Evolutionary conservation across 148 eudicot species (phyloP), one percentile per base, ranked within the genome.

Genomic region (Vaccinium darrowii): DNA sequence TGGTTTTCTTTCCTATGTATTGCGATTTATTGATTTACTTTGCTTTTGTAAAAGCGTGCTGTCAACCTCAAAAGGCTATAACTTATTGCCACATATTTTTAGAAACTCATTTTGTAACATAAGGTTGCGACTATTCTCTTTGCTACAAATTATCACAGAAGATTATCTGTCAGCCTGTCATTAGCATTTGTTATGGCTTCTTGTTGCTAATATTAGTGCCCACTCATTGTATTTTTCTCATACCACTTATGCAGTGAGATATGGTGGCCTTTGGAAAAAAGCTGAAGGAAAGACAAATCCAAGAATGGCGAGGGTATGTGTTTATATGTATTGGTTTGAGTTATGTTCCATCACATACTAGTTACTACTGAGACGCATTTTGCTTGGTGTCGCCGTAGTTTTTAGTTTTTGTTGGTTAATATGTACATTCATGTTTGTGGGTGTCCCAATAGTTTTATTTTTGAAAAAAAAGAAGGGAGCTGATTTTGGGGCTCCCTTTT

Each of bases 251-350:
- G 25, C 86, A 87, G 91, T 76, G 76, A 82, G 76, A 90, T 82
- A 93, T 93, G 96, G 96, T 93, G 88, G 95, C 94, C 30, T 96
- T 96, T 85, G 99, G 99, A 84, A 96, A 96, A 54, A 94, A 93
- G 94, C 82, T 96, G 92, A 96, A 94, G 89, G 95, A 94, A 65
- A 92, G 93, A 85, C 98, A 95, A 86, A 86, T 96, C 74, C 91
- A 93, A 92, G 98, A 93, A 94, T 96, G 99, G 99, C 91, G 91
- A 90, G 91, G 93, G 99, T 94, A 92, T 75, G 92, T 73, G n/a
- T 54, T 18, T 77, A 12, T 83, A 56, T 82, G 25, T 54, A 7
- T 52, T 72, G 39, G 33, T 52, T 83, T 18, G 33, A 36, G 13
- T 27, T 73, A 83, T 25, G 36, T 52, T 72, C 15, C 7, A 50